Base-by-base conservation (phyloP, 2,329 filamentous ascomycete species). In the Juglanconis juglandina region DNA sequence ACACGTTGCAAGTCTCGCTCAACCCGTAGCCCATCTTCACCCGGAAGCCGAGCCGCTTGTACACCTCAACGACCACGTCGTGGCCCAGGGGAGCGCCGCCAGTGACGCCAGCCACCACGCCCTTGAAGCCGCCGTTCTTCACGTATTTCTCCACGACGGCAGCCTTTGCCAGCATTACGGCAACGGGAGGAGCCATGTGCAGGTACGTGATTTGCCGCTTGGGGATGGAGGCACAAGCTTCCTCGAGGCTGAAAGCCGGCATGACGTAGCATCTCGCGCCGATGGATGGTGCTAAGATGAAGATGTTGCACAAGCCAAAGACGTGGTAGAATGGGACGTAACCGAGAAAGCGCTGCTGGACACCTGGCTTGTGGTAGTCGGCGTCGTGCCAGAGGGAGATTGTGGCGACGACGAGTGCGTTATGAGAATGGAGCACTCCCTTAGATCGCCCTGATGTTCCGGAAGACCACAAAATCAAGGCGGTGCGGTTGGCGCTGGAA, bases 401-500 rank as follows among this genome's bases (percentile, higher is more conserved):
- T 17, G 80, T 85, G 44, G 86, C 78, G 62, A 89, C 81, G 72
- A 88, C 76, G 60, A 78, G 85, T 61, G 90, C 89, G 60, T 77
- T 77, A 70, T 92, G 89, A 2, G 86, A 86, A 56, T 92, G 85
- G 68, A 89, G 81, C 1, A 92, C 89, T 42, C 89, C 89, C 70
- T 92, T 92, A 11, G 89, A 88, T 0, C 88, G 78, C 1, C 90
- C 90, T 0, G 90, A 92, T 0, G 87, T 90, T 11, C 89, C 82
- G 0, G 81, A 86, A 0, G 76, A 78, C 76, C 76, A 78, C 55
- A 78, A 70, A 52, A 78, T 76, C 1, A 78, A 66, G 46, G 75
- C 76, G 2, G 84, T 87, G 69, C 90, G 90, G 66, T 87, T 62
- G 79, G 77, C 11, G 73, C 73, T 34, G 75, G 68, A 61, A 81